These are phyloP conservation scores for Purpureocillium takamizusanense DNA, from an alignment of 2,329 filamentous ascomycete genomes.

Conservation along the genomic window DNA sequence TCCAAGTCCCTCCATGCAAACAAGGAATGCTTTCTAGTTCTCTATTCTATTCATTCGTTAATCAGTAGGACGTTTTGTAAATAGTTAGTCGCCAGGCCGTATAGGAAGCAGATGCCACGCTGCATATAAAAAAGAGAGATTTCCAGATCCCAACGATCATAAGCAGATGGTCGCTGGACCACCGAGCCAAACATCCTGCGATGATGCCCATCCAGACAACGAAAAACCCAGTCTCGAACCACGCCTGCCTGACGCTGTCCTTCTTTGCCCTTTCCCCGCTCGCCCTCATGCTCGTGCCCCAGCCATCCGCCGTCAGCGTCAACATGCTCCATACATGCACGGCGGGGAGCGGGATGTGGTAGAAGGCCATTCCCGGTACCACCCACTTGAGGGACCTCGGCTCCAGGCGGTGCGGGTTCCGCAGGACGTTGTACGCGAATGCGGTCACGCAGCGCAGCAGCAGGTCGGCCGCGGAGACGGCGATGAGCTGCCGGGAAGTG, in stretches of 20 bases:
- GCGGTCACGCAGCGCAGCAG: slow-evolving; percentile 7
- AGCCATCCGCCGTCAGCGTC: slow-evolving; percentile 14
- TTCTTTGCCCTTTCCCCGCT: slow-evolving; percentile 9
- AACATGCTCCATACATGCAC: slow-evolving; percentile 15
- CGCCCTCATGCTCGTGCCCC: slow-evolving; percentile 15
- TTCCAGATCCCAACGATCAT: too few species aligned
- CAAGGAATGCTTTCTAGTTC: too few species aligned
- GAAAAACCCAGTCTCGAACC: slow-evolving; percentile 15
- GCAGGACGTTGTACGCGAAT: slow-evolving; percentile 10
- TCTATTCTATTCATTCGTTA: too few species aligned
- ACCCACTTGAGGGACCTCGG: slow-evolving; percentile 10
- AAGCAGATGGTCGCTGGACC: too few species aligned
- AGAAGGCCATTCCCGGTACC: slow-evolving; percentile 14
- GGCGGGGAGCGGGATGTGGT: slow-evolving; percentile 14
- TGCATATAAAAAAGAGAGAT: too few species aligned
- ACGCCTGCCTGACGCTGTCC: slow-evolving; percentile 10
- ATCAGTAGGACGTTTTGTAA: too few species aligned
- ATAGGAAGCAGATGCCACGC: too few species aligned
- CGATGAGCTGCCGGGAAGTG: slow-evolving; percentile 9
- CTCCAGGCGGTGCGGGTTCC: slow-evolving; percentile 14
- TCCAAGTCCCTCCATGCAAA: too few species aligned
- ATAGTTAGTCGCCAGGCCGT: too few species aligned
- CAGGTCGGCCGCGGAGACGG: slow-evolving; percentile 9
- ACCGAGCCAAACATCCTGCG: slow-evolving; percentile 3
- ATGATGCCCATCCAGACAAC: slow-evolving; percentile 14